Percentiles rank a stretch among this genome's conserved stretches.
These are phyloP conservation scores for Neurospora cerealis DNA, from an alignment of 495 filamentous ascomycete genomes.

Conservation along the genomic window DNA sequence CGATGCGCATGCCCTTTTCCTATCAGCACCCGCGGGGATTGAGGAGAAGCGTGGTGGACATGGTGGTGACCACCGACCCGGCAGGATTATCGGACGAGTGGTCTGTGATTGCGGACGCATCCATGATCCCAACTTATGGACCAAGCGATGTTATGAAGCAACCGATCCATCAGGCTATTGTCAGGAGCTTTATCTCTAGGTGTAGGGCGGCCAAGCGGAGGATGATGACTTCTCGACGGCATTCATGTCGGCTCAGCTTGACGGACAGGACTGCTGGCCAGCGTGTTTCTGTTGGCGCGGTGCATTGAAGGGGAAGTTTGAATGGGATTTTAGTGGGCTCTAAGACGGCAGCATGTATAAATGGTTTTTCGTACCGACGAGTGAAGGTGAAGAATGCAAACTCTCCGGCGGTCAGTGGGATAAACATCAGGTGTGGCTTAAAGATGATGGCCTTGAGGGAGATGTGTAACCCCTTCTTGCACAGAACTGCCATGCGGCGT, in stretches of 20 bases:
- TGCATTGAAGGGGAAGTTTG: not conserved
- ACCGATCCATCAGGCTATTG: slow-evolving; percentile 1
- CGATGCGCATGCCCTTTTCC: slow-evolving; percentile 12
- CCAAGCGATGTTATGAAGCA: slow-evolving; percentile 10
- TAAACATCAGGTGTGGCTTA: not conserved
- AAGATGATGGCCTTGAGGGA: not conserved
- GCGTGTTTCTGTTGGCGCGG: not conserved
- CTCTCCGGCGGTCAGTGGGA: not conserved
- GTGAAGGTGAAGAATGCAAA: not conserved
- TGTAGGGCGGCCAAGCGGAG: slow-evolving; percentile 7
- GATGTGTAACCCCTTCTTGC: not conserved
- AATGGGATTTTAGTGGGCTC: not conserved
- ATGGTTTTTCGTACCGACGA: not conserved
- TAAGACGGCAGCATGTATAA: not conserved
- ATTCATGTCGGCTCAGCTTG: not conserved
- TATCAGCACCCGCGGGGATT: not conserved
- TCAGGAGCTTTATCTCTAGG: slow-evolving; percentile 6
- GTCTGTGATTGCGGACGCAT: slow-evolving; percentile 12
- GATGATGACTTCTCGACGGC: slow-evolving; percentile 1
- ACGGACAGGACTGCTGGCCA: not conserved
- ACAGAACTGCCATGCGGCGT: not conserved
- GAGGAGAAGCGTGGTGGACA: not conserved
- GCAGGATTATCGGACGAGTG: slow-evolving; percentile 7
- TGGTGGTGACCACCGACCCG: not conserved
- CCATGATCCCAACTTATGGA: slow-evolving; percentile 14